Evolutionary conservation across 306 rosid genomes (phyloP), one percentile per base, ranked within the genome.

Genomic region (Cucurbita ficifolia): DNA sequence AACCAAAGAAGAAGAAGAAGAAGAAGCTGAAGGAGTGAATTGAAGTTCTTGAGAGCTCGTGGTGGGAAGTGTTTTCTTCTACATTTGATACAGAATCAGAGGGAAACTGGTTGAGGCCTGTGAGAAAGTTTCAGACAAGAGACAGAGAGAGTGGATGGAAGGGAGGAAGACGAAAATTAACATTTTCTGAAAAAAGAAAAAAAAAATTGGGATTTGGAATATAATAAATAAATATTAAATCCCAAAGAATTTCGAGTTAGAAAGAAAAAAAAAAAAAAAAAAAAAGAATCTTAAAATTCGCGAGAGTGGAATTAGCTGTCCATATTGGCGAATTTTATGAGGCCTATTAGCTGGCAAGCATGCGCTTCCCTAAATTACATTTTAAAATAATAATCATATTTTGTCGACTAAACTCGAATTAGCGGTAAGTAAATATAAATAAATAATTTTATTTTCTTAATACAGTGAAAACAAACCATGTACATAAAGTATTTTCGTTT

Each of bases 341-440:
- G 83, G 79, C 38, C 67, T 51, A 86, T 86, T 91, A 90, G 98
- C 98, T 93, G 98, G 77, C 77, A 74, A 39, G 83, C 98, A 87
- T 81, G 92, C 87, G 85, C 90, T 70, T 49, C 33, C 4, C 6
- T 36, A 17, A 50, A 36, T 45, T 74, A 13, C 18, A 43, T 42
- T 43, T 29, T 29, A 29, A 29, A 29, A 0, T 29, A 24, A 24
- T 24, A 29, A 29, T 29, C 2, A 29, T 29, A 29, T 29, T 29
- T 29, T 29, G 2, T 29, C 33, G 33, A 29, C 33, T 29, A 29
- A 29, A 29, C 33, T 29, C 33, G 33, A 29, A 2, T 29, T 29
- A 2, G 33, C 33, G 33, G 33, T 29, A 29, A 29, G 33, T 29
- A 29, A 29, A 29, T 29, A 29, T 29, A 29, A 29, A 29, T 29